phyloP scores from a whole-genome alignment of 1,284 basidiomycete genomes.

The Moesziomyces antarcticus region DNA sequence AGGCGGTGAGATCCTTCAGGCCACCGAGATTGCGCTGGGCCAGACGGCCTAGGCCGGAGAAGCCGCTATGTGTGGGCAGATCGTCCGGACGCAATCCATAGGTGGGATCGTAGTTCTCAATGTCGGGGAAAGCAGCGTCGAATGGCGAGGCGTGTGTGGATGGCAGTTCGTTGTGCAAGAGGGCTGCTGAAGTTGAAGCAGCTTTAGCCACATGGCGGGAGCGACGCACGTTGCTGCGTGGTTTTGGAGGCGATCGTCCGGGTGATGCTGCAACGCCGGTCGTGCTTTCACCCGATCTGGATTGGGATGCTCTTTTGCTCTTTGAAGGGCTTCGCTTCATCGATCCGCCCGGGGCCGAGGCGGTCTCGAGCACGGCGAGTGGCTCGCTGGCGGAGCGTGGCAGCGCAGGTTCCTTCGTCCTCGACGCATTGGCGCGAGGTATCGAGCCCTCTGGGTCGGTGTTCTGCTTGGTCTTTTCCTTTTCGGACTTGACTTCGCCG shows the following conservation, averaged over 20 bases:
- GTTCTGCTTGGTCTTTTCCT: conserved; percentile 36
- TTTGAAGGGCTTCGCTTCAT: conserved; percentile 17
- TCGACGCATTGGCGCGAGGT: neutral
- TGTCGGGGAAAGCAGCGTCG: conserved; percentile 61
- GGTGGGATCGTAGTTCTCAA: conserved; percentile 93
- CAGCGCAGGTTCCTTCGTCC: conserved; percentile 15
- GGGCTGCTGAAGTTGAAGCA: conserved; percentile 33
- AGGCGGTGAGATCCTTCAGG: conserved; percentile 41
- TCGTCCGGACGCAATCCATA: conserved; percentile 82
- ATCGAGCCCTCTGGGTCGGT: conserved; percentile 10
- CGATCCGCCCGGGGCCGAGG: conserved; percentile 34
- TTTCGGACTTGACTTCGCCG: conserved; percentile 55
- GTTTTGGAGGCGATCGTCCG: conserved; percentile 30
- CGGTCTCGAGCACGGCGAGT: conserved; percentile 18
- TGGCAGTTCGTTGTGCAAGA: conserved; percentile 25
- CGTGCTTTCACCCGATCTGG: conserved; percentile 9
- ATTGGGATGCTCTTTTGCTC: conserved; percentile 7
- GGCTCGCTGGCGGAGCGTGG: conserved; percentile 39
- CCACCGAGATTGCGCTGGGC: conserved; percentile 42
- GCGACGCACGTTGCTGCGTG: conserved; percentile 12
- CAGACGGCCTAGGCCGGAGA: conserved; percentile 74
- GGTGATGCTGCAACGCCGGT: conserved; percentile 16
- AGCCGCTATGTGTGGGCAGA: conserved; percentile 74
- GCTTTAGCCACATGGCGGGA: conserved; percentile 35
- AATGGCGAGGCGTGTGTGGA: conserved; percentile 31